phyloP scores from a whole-genome alignment of 1,284 basidiomycete genomes.

The Laetiporus sulphureus region DNA sequence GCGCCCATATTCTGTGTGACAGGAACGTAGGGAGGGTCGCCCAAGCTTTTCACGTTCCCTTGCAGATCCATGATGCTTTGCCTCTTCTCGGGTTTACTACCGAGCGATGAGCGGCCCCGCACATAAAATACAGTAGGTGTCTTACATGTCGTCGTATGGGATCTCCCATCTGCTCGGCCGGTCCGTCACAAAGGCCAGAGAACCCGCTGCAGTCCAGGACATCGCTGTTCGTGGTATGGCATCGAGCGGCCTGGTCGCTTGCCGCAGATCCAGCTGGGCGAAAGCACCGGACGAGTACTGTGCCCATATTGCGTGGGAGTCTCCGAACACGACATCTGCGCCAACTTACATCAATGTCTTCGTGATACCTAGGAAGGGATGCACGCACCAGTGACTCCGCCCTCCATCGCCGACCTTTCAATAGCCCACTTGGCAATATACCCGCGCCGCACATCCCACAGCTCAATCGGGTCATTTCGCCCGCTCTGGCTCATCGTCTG shows the following conservation, averaged over 20 bases:
- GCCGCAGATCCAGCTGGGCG: conserved; percentile 71
- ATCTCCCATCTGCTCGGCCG: conserved; percentile 54
- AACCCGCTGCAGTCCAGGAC: conserved; percentile 66
- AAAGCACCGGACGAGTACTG: conserved; percentile 76
- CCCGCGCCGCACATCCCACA: conserved; percentile 83
- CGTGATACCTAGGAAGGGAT: background rate
- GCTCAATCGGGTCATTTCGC: conserved; percentile 62
- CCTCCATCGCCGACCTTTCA: conserved; percentile 53
- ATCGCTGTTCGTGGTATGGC: conserved; percentile 59
- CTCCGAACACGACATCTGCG: conserved; percentile 63
- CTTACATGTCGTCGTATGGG: conserved; percentile 83
- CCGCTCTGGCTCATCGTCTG: conserved; percentile 23
- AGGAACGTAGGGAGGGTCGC: conserved; percentile 43
- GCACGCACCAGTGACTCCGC: conserved; percentile 61
- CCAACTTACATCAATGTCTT: background rate
- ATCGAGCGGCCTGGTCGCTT: conserved; percentile 60
- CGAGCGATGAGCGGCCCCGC: conserved; percentile 1
- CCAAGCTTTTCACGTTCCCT: conserved; percentile 40
- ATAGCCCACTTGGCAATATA: conserved; percentile 83
- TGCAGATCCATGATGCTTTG: conserved; percentile 30
- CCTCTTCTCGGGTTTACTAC: conserved; percentile 45
- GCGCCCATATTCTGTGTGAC: conserved; percentile 50
- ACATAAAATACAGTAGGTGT: conserved; percentile 6
- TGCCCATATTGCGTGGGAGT: conserved; percentile 70
- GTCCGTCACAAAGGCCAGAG: conserved; percentile 67